Evolutionary conservation across 345 rosid genomes (phyloP).

Genomic region (Eucalyptus curtisii): DNA sequence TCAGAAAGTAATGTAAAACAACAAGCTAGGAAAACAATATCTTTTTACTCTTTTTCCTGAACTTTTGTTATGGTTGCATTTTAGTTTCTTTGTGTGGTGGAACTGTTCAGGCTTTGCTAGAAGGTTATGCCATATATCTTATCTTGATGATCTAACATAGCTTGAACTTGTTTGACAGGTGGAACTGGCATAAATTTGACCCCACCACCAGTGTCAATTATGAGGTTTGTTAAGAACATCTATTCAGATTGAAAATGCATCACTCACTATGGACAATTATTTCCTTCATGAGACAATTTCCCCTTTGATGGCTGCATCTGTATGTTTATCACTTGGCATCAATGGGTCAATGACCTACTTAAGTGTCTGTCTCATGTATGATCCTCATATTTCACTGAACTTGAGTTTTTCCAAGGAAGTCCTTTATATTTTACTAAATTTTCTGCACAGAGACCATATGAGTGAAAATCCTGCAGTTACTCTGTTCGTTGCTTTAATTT

Average conservation of each 20-base stretch:
- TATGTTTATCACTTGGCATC: neutral
- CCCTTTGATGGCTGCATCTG: neutral
- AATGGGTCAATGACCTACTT: neutral
- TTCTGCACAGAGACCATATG: neutral
- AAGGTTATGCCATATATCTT: neutral
- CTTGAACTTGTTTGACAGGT: slow-evolving; percentile 32
- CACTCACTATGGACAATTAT: neutral
- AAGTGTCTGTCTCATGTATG: neutral
- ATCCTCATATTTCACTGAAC: neutral
- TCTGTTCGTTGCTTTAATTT: neutral
- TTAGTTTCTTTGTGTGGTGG: neutral
- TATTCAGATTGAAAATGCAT: neutral
- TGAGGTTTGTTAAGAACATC: slow-evolving; percentile 43
- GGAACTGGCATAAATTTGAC: slow-evolving; percentile 98
- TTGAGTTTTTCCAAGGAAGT: neutral
- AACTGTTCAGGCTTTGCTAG: neutral
- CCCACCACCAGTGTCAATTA: slow-evolving; percentile 80
- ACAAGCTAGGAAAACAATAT: neutral
- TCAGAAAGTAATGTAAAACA: neutral
- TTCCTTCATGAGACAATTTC: neutral
- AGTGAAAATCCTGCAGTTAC: neutral
- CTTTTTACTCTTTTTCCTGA: neutral
- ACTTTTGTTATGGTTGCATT: neutral
- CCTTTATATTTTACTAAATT: neutral
- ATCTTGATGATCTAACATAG: neutral